Base-by-base conservation (phyloP, 2,329 filamentous ascomycete genomes). In the Periconia macrospinosa region DNA sequence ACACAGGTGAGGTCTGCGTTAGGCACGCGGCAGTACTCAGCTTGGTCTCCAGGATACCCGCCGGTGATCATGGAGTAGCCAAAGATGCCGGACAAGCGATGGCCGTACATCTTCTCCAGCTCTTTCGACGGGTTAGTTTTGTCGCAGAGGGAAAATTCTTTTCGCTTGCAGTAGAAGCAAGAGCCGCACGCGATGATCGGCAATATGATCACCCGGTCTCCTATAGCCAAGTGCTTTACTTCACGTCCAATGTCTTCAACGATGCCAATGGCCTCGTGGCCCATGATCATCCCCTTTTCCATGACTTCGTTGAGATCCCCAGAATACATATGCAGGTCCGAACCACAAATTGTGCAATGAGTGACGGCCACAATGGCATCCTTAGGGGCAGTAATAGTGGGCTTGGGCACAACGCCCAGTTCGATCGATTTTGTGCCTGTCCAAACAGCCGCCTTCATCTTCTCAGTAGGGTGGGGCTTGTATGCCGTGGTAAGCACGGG, bases 261-360 rank as follows among this genome's bases (percentile, higher is more conserved):
- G 20, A 80, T 86, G 54, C 92, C 92, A 8, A 91, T 89, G 40
- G 90, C 92, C 77, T 96, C 92, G 79, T 96, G 92, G 60, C 92
- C 92, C 18, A 97, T 73, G n/a, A 64, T 58, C n/a, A 55, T 48
- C 2, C 52, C 54, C 11, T 37, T 37, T 23, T 53, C 42, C 23
- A 41, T 54, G 48, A 43, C 53, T 2, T 15, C 95, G 61, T 91
- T 91, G 18, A 92, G 91, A 71, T 96, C 96, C 77, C 72, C 61
- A 18, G 45, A 48, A 23, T 62, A 59, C 37, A 59, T 54, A 49
- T 56, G 53, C 37, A 59, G 37, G 30, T 59, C 56, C 3, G 35
- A 46, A 14, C 72, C 74, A 52, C 73, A 75, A 20, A 77, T 70
- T 6, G 73, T 51, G 30, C 41, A 47, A 30, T 49, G 11, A 1